Evolutionary conservation across 805 yeast species (phyloP).

Genomic region (Candida mattraensis): DNA sequence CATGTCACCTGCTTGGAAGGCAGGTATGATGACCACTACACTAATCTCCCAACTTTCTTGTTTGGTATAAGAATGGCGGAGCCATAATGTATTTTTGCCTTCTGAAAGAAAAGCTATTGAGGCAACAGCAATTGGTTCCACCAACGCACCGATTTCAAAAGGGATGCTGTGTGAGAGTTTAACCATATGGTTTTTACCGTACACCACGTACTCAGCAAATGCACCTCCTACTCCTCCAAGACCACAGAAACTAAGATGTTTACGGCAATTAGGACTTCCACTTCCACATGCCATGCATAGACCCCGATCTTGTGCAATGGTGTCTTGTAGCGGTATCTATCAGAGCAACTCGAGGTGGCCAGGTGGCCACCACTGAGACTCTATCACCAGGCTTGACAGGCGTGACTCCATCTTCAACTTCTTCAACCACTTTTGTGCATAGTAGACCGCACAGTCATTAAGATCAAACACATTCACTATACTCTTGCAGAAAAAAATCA

Average conservation of each 20-base stretch:
- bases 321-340: slow-evolving; percentile 31
- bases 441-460: too few species aligned
- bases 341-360: slow-evolving; percentile 52
- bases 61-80: too few species aligned
- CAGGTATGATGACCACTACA: slow-evolving; percentile 90
- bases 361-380: slow-evolving; percentile 45
- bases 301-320: slow-evolving; percentile 14
- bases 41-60: slow-evolving; percentile 63
- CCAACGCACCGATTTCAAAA: slow-evolving; percentile 46
- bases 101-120: too few species aligned
- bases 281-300: slow-evolving; percentile 49
- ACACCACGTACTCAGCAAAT: slow-evolving; percentile 44
- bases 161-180: slow-evolving; percentile 34
- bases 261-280: slow-evolving; percentile 55
- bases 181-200: slow-evolving; percentile 39
- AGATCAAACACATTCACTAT: too few species aligned
- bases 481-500: too few species aligned
- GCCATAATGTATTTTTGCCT: too few species aligned
- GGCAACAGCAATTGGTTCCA: slow-evolving; percentile 57
- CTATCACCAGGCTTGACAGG: slow-evolving; percentile 47
- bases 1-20: slow-evolving; percentile 94
- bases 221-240: slow-evolving; percentile 57
- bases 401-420: slow-evolving; percentile 44
- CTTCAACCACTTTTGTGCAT: slow-evolving; percentile 50
- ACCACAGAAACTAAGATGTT: slow-evolving; percentile 39